Base-by-base conservation (phyloP, 2,329 filamentous ascomycete genomes). In the Chaetoscypha palmicola region DNA sequence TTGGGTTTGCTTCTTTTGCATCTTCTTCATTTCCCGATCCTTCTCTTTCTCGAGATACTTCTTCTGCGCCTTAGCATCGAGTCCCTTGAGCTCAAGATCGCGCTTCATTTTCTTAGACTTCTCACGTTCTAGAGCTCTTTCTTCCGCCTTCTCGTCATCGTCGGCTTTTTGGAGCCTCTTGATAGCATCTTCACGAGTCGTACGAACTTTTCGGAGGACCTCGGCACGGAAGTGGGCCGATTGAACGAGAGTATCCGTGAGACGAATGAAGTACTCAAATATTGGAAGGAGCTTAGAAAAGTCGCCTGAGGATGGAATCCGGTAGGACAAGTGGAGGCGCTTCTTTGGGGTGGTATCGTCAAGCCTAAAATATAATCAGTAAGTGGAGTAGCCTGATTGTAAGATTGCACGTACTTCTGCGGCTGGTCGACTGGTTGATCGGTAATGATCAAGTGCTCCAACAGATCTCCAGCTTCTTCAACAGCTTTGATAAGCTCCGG, bases 401-500 rank as follows among this genome's bases (percentile, higher is more conserved):
- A 14, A 3, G 9, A 8, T 26, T 16, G 26, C 8, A 70, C 79
- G 68, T 72, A 91, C 86, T 81, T 94, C 61, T 72, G 76, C 43
- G 92, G 92, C 68, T 87, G 89, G 56, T 96, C 88, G 41, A 81
- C 69, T 26, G 91, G 89, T 68, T 96, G 89, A 64, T 98, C 92
- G 16, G 83, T 85, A 40, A 97, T 72, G 58, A 98, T 84, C 48
- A 98, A 67, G 58, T 90, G 91, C 64, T 97, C 88, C 53, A 94
- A 80, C 38, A 77, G 66, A 49, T 91, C 83, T 22, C 91, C 91
- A 4, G 87, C 87, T 41, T 82, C 68, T 58, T 84, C 76, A 52
- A 94, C 73, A 12, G 86, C 89, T 59, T 84, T 78, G 65, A 88
- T 76, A 28, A 98, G 74, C 58, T 97, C 91, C n/a, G 84, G 76